phyloP scores from a whole-genome alignment of 1,284 basidiomycete species.

The Thecaphora frezii region DNA sequence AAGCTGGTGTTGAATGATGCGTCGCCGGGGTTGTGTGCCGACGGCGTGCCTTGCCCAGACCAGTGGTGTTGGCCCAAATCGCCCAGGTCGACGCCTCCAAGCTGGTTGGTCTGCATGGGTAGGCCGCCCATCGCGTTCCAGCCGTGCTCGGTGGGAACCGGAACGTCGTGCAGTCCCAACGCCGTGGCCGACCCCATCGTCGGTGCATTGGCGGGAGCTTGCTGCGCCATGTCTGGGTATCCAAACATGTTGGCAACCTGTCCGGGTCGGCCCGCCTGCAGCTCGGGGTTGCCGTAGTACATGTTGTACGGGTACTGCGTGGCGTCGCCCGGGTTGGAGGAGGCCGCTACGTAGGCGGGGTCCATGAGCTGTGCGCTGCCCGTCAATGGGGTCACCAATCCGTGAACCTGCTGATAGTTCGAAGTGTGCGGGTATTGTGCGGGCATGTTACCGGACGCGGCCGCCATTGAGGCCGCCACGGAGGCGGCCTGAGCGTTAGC shows the following conservation, averaged over 20 bases:
- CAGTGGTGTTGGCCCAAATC: not conserved
- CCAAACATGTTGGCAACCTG: not conserved
- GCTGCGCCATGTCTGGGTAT: not conserved
- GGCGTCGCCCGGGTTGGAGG: not conserved
- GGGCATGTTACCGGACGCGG: not conserved
- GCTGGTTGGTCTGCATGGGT: not conserved
- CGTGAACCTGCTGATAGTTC: slow-evolving; percentile 8
- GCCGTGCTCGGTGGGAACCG: not conserved
- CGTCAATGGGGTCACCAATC: slow-evolving; percentile 8
- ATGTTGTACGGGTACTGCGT: not conserved
- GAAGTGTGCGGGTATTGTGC: not conserved
- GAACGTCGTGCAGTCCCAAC: not conserved
- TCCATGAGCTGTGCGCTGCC: slow-evolving; percentile 10
- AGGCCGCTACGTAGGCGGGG: slow-evolving; percentile 6
- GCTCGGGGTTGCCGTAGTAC: not conserved
- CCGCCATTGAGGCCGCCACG: slow-evolving; percentile 1
- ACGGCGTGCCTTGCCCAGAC: not conserved
- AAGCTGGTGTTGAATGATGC: slow-evolving; percentile 6
- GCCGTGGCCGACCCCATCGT: not conserved
- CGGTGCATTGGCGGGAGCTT: not conserved
- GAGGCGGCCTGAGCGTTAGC: slow-evolving; percentile 1
- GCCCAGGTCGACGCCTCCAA: not conserved
- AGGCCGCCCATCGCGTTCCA: not conserved
- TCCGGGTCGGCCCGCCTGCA: not conserved
- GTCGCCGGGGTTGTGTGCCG: not conserved